These are phyloP conservation scores for Bremia lactucae DNA, from an alignment of 352 stramenopile species.

Conservation along the genomic window DNA sequence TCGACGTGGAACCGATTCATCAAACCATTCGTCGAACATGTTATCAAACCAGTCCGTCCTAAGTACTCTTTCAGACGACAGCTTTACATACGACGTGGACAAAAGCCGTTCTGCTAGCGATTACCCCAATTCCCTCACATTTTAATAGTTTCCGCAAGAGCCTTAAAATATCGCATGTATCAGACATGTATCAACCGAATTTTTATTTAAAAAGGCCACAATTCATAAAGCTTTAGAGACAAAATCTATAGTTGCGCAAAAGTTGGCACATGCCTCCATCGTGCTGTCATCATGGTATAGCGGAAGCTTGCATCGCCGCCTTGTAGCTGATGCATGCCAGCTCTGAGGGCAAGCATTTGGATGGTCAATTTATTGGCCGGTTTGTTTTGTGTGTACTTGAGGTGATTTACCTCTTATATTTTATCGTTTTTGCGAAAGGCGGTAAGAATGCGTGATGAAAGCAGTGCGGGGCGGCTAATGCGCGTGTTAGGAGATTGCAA, in stretches of 20 bases:
- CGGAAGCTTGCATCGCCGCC: no score
- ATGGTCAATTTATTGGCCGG: not conserved
- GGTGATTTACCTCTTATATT: not conserved
- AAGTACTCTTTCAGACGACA: constrained; percentile 53
- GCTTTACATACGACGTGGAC: constrained; percentile 33
- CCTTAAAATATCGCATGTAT: no score
- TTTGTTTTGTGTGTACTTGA: not conserved
- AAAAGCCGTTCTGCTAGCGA: constrained; percentile 10
- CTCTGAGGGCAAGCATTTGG: no score
- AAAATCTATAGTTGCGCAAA: no score
- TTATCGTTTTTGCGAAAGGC: constrained; percentile 2
- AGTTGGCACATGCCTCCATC: no score
- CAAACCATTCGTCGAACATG: constrained; percentile 39
- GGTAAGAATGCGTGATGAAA: constrained; percentile 3
- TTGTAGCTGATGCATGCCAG: no score
- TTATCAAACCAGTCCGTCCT: constrained; percentile 49
- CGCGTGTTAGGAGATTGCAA: constrained; percentile 27
- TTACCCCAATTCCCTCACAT: constrained; percentile 14
- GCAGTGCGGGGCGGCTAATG: constrained; percentile 31
- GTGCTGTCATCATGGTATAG: no score
- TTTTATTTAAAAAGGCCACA: no score
- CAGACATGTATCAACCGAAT: no score
- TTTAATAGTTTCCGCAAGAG: constrained; percentile 11
- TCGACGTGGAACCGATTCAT: constrained; percentile 25
- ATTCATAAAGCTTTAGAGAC: no score